Percentiles rank a stretch among this genome's conserved stretches.
phyloP scores from a whole-genome alignment of 1,284 basidiomycete genomes.

The Ceratobasidium sp. region DNA sequence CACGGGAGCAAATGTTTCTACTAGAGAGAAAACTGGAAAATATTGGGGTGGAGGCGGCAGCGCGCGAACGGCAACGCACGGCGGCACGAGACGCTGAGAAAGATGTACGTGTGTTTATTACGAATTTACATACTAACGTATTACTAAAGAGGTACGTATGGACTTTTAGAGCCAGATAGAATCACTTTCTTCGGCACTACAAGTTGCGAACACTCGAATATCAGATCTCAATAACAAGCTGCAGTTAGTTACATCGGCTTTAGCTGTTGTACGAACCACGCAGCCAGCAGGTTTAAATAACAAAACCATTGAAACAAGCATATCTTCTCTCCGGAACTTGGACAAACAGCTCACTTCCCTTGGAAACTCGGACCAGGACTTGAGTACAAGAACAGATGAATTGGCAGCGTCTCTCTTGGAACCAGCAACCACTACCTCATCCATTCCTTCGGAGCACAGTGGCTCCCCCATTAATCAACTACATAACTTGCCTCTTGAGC shows the following conservation, averaged over 20 bases:
- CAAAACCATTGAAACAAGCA: neutral
- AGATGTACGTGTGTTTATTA: neutral
- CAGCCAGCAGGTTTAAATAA: neutral
- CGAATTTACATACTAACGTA: neutral
- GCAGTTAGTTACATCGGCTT: neutral
- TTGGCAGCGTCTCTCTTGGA: neutral
- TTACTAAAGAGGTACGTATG: neutral
- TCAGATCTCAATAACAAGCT: constrained; percentile 1
- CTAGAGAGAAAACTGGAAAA: constrained; percentile 12
- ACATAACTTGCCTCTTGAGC: neutral
- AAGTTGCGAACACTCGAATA: constrained; percentile 17
- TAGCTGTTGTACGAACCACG: neutral
- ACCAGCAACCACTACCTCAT: neutral
- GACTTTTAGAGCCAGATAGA: constrained; percentile 21
- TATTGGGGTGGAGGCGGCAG: neutral
- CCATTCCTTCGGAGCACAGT: neutral
- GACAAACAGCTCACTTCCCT: neutral
- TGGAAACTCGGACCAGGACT: neutral
- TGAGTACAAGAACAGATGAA: neutral
- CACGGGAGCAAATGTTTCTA: constrained; percentile 23
- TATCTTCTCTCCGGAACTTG: neutral
- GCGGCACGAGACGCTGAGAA: constrained; percentile 4
- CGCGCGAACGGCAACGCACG: neutral
- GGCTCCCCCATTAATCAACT: neutral
- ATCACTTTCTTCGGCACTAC: constrained; percentile 1